These are phyloP conservation scores for Murraya koenigii DNA, from an alignment of 345 rosid species.

Conservation along the genomic window DNA sequence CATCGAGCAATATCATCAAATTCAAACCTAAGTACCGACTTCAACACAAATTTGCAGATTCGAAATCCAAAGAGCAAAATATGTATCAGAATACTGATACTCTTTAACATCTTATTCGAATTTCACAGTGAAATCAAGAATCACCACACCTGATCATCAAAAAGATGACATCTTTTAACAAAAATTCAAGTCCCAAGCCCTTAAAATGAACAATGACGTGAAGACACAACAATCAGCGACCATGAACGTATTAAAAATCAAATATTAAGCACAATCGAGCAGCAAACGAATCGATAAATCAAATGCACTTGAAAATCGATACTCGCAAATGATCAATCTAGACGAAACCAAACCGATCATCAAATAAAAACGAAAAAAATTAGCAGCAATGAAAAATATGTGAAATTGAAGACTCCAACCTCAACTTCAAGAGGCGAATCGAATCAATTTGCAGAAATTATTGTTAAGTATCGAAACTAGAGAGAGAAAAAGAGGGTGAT, in stretches of 20 bases:
- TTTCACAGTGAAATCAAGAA: not conserved
- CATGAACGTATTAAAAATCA: not conserved
- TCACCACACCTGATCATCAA: not conserved
- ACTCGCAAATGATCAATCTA: not conserved
- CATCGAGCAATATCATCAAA: not conserved
- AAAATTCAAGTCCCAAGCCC: not conserved
- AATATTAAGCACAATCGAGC: not conserved
- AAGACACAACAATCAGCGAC: not conserved
- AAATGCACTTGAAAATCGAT: not conserved
- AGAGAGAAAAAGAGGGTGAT: not conserved
- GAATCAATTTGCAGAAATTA: not conserved
- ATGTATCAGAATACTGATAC: not conserved
- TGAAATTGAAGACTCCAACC: conserved; percentile 2
- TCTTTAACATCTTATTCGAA: not conserved
- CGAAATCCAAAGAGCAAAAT: not conserved
- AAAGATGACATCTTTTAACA: not conserved
- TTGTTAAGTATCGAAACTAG: not conserved
- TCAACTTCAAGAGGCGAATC: not conserved
- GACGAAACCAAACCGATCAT: not conserved
- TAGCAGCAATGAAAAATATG: not conserved
- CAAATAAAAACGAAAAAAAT: not conserved
- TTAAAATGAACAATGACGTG: not conserved
- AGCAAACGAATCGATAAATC: not conserved
- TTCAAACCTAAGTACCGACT: not conserved
- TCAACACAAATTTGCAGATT: not conserved